Base-by-base conservation (phyloP, 176 grass and related monocot species). In the Eragrostis curvula region DNA sequence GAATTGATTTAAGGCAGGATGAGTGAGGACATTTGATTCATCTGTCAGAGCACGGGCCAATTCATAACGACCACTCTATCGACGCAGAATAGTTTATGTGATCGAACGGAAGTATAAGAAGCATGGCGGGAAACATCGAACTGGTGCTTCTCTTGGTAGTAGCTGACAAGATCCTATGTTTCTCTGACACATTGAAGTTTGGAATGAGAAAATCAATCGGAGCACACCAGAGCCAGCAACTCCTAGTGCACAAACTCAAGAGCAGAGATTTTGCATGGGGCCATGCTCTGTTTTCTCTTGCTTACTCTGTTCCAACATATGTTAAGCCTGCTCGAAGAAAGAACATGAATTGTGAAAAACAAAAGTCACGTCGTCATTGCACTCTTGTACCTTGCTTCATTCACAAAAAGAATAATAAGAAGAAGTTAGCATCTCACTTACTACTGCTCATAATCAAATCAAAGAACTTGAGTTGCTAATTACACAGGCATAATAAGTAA, bases 21-120 rank as follows among this genome's bases (percentile, higher is more conserved):
- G 80, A 72, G 68, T 63, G 70, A 80, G 50, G 43, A 66, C 59
- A 81, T 73, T 67, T 56, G 36, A 81, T 87, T 81, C 14, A 51
- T 74, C 20, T 47, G 16, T 52, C 15, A 74, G 30, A 74, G 40
- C 51, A 15, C 0, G 45, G 40, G 12, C 28, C 28, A 36, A 32
- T 36, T 65, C 62, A 3, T 7, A 17, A 36, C 14, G 17, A 32
- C 10, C 56, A 6, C 60, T 30, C 27, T 23, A 62, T 5, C 68
- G 68, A 24, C 12, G 3, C 25, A 73, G 9, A 29, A 13, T 62
- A 39, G 17, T 79, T 52, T 49, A 32, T 65, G 52, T 40, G 45
- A 52, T 14, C 1, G 20, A 62, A 39, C 46, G 23, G 47, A 53
- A 66, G 20, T 8, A 16, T 8, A 16, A 24, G 23, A 12, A 41